A percentile compares a stretch with the other conserved stretches of the same genome.
Evolutionary conservation across 78 protist species (phyloP).

Genomic region (Salpingoeca rosetta): DNA sequence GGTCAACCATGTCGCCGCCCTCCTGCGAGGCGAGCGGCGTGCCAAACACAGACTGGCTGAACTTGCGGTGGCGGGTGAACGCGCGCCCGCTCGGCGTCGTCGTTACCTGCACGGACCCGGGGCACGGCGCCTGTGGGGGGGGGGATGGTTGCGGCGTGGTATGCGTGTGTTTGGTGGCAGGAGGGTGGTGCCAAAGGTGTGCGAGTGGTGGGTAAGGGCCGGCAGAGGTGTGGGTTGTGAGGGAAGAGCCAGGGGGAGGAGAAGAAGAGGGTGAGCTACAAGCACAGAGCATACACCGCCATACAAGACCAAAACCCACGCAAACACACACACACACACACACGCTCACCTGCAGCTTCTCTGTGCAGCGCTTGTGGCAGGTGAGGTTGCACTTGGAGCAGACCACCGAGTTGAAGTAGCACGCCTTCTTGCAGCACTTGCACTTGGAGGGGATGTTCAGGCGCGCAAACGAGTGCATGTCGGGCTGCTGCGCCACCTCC

Average conservation of each 20-base stretch:
- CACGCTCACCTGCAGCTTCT: neutral
- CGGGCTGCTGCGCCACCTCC: neutral
- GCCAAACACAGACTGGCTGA: neutral
- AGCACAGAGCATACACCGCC: too few relatives aligned
- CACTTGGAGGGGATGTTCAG: neutral
- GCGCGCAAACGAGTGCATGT: neutral
- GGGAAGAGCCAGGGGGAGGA: too few relatives aligned
- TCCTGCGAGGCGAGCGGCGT: neutral
- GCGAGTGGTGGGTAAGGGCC: too few relatives aligned
- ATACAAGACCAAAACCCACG: too few relatives aligned
- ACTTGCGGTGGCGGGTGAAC: too few relatives aligned
- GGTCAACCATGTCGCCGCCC: neutral
- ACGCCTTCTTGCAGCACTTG: neutral
- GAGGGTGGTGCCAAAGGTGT: neutral
- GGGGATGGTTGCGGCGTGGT: neutral
- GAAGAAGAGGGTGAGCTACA: too few relatives aligned
- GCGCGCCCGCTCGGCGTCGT: too few relatives aligned
- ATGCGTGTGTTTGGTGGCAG: neutral
- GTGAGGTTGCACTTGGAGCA: neutral
- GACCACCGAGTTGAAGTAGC: neutral
- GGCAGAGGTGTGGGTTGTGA: too few relatives aligned
- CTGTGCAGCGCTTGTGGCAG: neutral
- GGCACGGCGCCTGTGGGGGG: too few relatives aligned
- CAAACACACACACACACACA: too few relatives aligned
- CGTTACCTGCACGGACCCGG: too few relatives aligned